phyloP scores from a whole-genome alignment of 169 alveolate species.

The Theileria luwenshuni region DNA sequence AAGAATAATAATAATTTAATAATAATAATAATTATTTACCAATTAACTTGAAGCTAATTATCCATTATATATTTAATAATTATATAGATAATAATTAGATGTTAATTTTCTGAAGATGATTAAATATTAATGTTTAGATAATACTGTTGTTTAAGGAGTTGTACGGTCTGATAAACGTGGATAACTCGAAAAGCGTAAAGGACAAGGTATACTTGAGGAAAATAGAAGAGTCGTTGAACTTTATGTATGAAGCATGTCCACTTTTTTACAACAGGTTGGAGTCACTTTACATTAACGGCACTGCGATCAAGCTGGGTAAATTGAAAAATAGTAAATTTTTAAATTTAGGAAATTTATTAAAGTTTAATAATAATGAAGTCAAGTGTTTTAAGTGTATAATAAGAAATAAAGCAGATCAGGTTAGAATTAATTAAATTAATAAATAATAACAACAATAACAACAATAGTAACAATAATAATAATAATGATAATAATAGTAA shows the following conservation, averaged over 20 bases:
- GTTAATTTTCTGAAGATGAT: too few species aligned
- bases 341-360: slow-evolving; percentile 1
- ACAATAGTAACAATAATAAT: neutral
- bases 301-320: slow-evolving; percentile 6
- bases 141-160: slow-evolving; percentile 10
- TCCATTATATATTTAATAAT: too few species aligned
- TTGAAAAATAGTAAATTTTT: too few species aligned
- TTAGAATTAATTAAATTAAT: neutral
- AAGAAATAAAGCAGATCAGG: slow-evolving; percentile 12
- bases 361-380: neutral
- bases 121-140: too few species aligned
- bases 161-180: neutral
- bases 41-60: too few species aligned
- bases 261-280: slow-evolving; percentile 24
- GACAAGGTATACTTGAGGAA: neutral
- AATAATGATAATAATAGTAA: too few species aligned
- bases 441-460: neutral
- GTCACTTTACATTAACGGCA: slow-evolving; percentile 1
- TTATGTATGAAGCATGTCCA: slow-evolving; percentile 43
- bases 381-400: slow-evolving; percentile 14
- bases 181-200: slow-evolving; percentile 4
- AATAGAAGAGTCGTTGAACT: neutral
- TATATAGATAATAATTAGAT: too few species aligned
- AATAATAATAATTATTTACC: too few species aligned
- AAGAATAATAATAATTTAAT: too few species aligned